Evolutionary conservation across 2,329 filamentous ascomycete species (phyloP).

Genomic region (Colletotrichum cereale): DNA sequence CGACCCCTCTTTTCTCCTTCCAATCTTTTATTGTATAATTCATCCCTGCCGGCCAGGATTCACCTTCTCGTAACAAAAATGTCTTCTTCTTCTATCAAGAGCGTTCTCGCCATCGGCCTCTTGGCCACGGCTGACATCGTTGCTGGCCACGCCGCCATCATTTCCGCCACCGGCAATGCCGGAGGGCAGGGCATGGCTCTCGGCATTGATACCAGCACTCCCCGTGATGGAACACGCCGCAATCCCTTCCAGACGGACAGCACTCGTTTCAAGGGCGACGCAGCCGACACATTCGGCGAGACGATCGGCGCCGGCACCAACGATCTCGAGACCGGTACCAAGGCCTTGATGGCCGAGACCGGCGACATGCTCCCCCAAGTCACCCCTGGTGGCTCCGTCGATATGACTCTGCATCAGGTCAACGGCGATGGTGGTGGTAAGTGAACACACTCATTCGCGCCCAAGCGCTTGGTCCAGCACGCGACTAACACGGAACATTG

Average conservation of each 20-base stretch:
- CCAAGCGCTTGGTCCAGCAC: too few relatives aligned
- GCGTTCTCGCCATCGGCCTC: constrained; percentile 58
- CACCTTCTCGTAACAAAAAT: constrained; percentile 43
- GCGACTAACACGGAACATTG: neutral
- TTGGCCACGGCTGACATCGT: constrained; percentile 67
- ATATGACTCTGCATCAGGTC: constrained; percentile 76
- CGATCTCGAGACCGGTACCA: constrained; percentile 67
- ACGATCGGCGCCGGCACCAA: constrained; percentile 69
- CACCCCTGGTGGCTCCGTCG: constrained; percentile 65
- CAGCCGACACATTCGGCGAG: constrained; percentile 67
- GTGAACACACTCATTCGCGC: neutral
- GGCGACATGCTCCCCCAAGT: constrained; percentile 71
- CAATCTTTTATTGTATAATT: constrained; percentile 39
- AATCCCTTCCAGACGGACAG: constrained; percentile 74
- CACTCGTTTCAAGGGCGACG: constrained; percentile 70
- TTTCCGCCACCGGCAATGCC: constrained; percentile 67
- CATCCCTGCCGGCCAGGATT: constrained; percentile 38
- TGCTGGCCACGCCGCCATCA: constrained; percentile 72
- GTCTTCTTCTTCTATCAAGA: constrained; percentile 47
- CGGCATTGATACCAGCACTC: constrained; percentile 66
- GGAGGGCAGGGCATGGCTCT: constrained; percentile 68
- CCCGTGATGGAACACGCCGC: constrained; percentile 71
- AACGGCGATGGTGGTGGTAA: constrained; percentile 73
- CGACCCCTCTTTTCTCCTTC: constrained; percentile 32
- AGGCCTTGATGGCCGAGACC: constrained; percentile 68